phyloP scores from a whole-genome alignment of 2,329 filamentous ascomycete genomes.

The Boeremia exigua region DNA sequence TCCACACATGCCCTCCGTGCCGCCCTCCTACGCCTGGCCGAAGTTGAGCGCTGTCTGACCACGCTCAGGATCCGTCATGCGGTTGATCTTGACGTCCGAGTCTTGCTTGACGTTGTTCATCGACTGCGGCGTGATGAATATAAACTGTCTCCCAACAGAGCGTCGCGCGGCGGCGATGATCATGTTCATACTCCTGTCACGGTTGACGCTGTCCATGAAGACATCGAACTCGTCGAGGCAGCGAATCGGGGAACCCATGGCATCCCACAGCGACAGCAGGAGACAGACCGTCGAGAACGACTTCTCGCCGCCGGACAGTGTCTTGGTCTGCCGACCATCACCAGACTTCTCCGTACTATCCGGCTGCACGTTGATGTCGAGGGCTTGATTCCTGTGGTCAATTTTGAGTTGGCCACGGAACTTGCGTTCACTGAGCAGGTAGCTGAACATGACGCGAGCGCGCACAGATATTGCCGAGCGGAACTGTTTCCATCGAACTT shows the following conservation, averaged over 20 bases:
- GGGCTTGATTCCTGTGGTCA: constrained; percentile 74
- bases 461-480: constrained; percentile 84
- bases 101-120: constrained; percentile 58
- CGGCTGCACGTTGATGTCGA: constrained; percentile 78
- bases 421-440: constrained; percentile 84
- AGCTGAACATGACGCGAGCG: constrained; percentile 84
- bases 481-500: constrained; percentile 80
- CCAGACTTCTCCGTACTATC: constrained; percentile 72
- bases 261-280: constrained; percentile 92
- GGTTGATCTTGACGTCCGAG: constrained; percentile 79
- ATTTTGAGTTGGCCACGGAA: constrained; percentile 84
- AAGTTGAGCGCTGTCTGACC: constrained; percentile 55
- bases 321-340: constrained; percentile 83
- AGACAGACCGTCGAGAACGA: constrained; percentile 97
- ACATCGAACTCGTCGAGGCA: constrained; percentile 99
- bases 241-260: constrained; percentile 93
- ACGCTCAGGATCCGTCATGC: constrained; percentile 63
- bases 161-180: constrained; percentile 86
- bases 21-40: background rate
- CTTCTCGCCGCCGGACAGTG: constrained; percentile 94
- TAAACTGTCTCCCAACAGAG: constrained; percentile 90
- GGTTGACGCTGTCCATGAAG: constrained; percentile 98
- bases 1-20: background rate
- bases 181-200: constrained; percentile 91
- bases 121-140: constrained; percentile 93